Percentiles rank a stretch among this genome's conserved stretches.
Evolutionary conservation across 176 grass and related monocot genomes (phyloP).

Genomic region (Aegilops tauschii): DNA sequence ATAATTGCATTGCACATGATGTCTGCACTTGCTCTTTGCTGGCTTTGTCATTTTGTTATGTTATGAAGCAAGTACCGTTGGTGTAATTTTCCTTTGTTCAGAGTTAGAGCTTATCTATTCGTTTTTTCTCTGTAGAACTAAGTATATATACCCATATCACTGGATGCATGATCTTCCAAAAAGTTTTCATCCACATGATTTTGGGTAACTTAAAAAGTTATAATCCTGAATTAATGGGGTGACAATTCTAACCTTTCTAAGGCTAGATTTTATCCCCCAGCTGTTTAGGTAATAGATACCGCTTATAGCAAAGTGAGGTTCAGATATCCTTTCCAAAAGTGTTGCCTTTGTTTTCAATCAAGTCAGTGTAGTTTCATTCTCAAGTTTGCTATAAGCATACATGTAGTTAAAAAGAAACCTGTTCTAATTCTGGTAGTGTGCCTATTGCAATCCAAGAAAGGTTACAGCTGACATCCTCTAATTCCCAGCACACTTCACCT

Average conservation of each 20-base stretch:
- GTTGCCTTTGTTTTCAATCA: background rate
- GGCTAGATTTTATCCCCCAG: conserved; percentile 1
- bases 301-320: background rate
- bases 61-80: background rate
- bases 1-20: background rate
- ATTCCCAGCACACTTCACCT: background rate
- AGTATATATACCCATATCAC: background rate
- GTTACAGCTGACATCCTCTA: background rate
- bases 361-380: background rate
- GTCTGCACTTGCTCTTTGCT: background rate
- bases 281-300: conserved; percentile 2
- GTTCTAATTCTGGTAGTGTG: conserved; percentile 16
- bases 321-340: background rate
- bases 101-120: background rate
- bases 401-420: background rate
- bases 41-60: background rate
- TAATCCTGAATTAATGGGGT: background rate
- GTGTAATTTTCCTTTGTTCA: conserved; percentile 3
- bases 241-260: background rate
- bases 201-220: background rate
- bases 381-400: conserved; percentile 15
- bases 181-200: background rate
- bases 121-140: background rate
- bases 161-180: background rate
- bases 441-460: conserved; percentile 27